phyloP scores from a whole-genome alignment of 2,329 filamentous ascomycete species.

The Plectosphaerella plurivora region DNA sequence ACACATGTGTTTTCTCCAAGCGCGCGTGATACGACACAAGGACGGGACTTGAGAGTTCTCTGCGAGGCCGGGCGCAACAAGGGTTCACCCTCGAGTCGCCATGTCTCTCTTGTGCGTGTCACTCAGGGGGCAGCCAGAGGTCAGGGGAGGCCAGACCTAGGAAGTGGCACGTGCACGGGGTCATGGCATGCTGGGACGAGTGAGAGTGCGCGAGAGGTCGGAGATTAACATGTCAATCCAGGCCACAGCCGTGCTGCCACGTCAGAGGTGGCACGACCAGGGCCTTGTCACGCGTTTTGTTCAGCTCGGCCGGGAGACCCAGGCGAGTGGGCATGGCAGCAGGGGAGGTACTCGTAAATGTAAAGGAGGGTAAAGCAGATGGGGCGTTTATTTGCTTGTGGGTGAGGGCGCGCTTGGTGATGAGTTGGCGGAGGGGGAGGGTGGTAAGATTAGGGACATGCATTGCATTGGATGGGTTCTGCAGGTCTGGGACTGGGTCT shows the following conservation, averaged over 20 bases:
- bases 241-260: neutral
- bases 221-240: neutral
- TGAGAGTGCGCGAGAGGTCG: neutral
- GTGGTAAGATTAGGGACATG: too few species aligned
- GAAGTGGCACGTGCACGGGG: neutral
- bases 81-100: too few species aligned
- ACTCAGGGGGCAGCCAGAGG: neutral
- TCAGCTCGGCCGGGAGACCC: too few species aligned
- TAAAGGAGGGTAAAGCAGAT: too few species aligned
- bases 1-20: neutral
- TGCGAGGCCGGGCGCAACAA: too few species aligned
- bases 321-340: too few species aligned
- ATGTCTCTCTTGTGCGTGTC: neutral
- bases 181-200: neutral
- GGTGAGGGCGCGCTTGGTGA: too few species aligned
- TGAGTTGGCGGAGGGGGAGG: too few species aligned
- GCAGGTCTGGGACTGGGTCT: too few species aligned
- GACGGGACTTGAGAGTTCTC: neutral
- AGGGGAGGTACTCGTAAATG: too few species aligned
- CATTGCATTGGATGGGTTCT: too few species aligned
- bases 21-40: neutral
- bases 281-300: neutral
- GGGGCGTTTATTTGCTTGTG: too few species aligned
- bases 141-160: neutral
- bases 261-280: neutral